A percentile compares a stretch with the other conserved stretches of the same genome.
Evolutionary conservation across 345 rosid genomes (phyloP).

Genomic region (Eucalyptus sideroxylon): DNA sequence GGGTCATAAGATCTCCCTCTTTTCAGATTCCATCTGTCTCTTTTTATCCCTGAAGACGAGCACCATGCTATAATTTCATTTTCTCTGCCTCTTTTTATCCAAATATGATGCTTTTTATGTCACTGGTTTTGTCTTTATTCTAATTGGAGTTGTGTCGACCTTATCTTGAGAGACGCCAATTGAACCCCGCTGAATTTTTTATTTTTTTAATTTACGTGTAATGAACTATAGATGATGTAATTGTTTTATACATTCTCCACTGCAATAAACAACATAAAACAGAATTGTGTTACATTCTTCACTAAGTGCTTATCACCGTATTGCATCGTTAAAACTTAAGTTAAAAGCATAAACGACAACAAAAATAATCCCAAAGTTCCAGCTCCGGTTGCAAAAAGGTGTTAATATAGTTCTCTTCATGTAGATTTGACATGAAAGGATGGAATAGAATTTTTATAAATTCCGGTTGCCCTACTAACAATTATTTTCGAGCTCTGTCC

Average conservation of each 20-base stretch:
- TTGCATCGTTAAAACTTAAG: neutral
- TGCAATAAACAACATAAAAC: too few relatives aligned
- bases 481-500: neutral
- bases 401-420: too few relatives aligned
- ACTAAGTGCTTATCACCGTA: too few relatives aligned
- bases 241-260: neutral
- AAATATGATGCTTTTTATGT: neutral
- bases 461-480: neutral
- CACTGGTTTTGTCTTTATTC: neutral
- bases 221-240: neutral
- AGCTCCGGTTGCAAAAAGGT: neutral
- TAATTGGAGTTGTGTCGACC: neutral
- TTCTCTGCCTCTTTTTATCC: too few relatives aligned
- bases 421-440: too few relatives aligned
- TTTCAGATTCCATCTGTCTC: too few relatives aligned
- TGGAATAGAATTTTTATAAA: too few relatives aligned
- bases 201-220: neutral
- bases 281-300: too few relatives aligned
- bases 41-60: too few relatives aligned
- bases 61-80: neutral
- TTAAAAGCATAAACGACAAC: neutral
- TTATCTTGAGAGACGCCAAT: too few relatives aligned
- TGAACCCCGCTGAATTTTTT: too few relatives aligned
- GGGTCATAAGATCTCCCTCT: too few relatives aligned
- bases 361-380: neutral